A percentile compares a stretch with the other conserved stretches of the same genome.
phyloP scores from a whole-genome alignment of 2,329 filamentous ascomycete genomes.

The Sclerotinia trifoliorum region DNA sequence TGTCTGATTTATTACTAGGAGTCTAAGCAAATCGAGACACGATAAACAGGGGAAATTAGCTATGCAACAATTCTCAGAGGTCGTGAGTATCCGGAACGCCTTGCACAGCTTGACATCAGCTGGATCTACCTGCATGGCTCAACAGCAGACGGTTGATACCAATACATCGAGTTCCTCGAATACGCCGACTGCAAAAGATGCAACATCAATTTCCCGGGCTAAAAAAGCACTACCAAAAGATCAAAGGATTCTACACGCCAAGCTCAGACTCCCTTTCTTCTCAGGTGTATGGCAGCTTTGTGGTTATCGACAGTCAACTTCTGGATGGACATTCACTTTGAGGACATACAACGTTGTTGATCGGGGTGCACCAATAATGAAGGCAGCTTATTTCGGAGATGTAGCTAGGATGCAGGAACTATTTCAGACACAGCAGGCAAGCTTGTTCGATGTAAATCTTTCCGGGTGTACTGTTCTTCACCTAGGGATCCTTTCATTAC shows the following conservation, averaged over 20 bases:
- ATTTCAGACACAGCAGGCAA: background rate
- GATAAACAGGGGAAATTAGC: background rate
- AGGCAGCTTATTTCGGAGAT: accelerated
- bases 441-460: background rate
- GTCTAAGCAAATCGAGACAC: background rate
- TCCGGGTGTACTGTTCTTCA: accelerated
- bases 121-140: background rate
- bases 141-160: background rate
- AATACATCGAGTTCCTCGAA: background rate
- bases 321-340: background rate
- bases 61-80: background rate
- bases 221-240: background rate
- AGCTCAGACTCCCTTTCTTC: constrained; percentile 1
- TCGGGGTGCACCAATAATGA: accelerated
- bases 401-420: background rate
- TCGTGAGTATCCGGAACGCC: background rate
- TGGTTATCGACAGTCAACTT: background rate
- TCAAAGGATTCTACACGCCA: background rate
- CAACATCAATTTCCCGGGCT: background rate
- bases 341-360: background rate
- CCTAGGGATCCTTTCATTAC: background rate
- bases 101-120: background rate
- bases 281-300: background rate
- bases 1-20: background rate
- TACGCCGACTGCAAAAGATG: background rate